Evolutionary conservation across 352 stramenopile genomes (phyloP).

Genomic region (Globisporangium spiculum): DNA sequence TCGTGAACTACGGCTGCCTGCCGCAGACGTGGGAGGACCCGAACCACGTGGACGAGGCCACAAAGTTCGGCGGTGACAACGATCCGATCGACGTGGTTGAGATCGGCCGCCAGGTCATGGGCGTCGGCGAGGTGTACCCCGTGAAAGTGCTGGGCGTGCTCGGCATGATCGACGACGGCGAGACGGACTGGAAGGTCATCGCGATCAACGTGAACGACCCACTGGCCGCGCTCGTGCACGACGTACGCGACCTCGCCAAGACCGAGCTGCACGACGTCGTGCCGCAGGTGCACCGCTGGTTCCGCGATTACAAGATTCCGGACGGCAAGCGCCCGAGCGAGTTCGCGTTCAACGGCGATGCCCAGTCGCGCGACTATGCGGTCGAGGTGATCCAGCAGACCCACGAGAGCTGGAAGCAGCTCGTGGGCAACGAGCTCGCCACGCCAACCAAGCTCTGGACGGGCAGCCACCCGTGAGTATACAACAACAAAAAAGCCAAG

Average conservation of each 20-base stretch:
- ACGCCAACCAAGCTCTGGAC: conserved; percentile 67
- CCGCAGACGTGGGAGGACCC: conserved; percentile 99
- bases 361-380: conserved; percentile 79
- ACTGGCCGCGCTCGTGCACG: conserved; percentile 93
- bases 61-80: conserved; percentile 93
- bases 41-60: conserved; percentile 91
- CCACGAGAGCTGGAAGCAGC: conserved; percentile 85
- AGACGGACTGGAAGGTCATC: conserved; percentile 99
- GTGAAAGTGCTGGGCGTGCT: conserved; percentile 98
- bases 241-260: conserved; percentile 87
- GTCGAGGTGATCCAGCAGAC: conserved; percentile 90
- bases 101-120: conserved; percentile 91
- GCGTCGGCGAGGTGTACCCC: conserved; percentile 91
- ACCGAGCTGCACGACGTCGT: conserved; percentile 74
- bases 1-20: conserved; percentile 98
- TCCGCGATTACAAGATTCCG: conserved; percentile 99
- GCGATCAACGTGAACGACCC: conserved; percentile 95
- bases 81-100: conserved; percentile 99
- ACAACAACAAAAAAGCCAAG: not conserved
- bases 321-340: conserved; percentile 98
- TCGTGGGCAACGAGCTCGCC: conserved; percentile 53
- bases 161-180: conserved; percentile 99
- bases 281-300: conserved; percentile 90
- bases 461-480: conserved; percentile 26
- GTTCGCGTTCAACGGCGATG: conserved; percentile 98